These are phyloP conservation scores for Tricladium varicosporioides DNA, from an alignment of 2,329 filamentous ascomycete genomes.

Conservation along the genomic window DNA sequence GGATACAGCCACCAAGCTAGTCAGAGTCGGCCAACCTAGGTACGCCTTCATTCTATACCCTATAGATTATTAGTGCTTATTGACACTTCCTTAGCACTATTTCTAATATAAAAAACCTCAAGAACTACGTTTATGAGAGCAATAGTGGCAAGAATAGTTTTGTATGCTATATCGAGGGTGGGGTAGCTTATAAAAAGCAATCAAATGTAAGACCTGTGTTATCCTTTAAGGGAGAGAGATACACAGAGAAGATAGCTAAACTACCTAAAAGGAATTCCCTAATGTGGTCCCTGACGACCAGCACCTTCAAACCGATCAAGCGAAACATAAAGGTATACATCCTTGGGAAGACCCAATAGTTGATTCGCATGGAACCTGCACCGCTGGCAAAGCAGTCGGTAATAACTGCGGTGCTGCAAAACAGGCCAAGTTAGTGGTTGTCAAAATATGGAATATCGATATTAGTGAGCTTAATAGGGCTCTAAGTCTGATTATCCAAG, in stretches of 20 bases:
- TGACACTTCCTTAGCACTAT: background rate
- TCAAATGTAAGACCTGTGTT: background rate
- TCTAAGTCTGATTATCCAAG: too few relatives aligned
- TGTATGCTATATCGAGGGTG: background rate
- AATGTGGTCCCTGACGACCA: background rate
- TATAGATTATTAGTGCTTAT: background rate
- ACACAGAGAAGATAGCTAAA: too few relatives aligned
- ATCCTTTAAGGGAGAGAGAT: too few relatives aligned
- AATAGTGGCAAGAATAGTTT: background rate
- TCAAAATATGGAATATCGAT: too few relatives aligned
- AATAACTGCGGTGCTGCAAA: background rate
- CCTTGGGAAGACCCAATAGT: background rate
- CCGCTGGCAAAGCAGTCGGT: constrained; percentile 1
- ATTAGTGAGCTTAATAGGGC: too few relatives aligned
- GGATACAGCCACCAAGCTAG: background rate
- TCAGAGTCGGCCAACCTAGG: background rate
- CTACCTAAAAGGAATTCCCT: background rate
- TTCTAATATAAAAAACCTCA: background rate
- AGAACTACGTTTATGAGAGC: constrained; percentile 1
- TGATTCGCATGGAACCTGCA: background rate
- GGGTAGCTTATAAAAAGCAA: background rate
- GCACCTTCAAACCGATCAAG: background rate
- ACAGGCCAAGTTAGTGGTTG: background rate
- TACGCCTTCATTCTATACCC: background rate
- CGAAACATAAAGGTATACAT: background rate